Evolutionary conservation across 108 stramenopile genomes (phyloP).

Genomic region (Cafeteria roenbergensis): DNA sequence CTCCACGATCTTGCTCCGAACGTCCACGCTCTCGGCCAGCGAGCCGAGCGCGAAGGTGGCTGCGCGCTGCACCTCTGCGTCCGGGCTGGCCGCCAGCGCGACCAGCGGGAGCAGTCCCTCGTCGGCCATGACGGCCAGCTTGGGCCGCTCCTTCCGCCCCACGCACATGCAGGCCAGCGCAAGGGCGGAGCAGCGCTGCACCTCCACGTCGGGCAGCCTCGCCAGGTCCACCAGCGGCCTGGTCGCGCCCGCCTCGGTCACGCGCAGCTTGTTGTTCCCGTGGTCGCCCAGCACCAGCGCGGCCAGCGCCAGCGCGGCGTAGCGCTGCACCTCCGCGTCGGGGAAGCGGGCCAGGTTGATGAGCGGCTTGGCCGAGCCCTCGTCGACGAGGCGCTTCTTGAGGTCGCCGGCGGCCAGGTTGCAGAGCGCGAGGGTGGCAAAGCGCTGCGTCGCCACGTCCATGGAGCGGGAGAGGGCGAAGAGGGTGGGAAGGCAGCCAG

Average conservation of each 20-base stretch:
- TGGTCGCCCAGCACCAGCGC: slow-evolving; percentile 58
- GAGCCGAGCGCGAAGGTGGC: slow-evolving; percentile 55
- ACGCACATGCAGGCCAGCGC: slow-evolving; percentile 55
- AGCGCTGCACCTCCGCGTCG: slow-evolving; percentile 65
- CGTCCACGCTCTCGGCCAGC: slow-evolving; percentile 49
- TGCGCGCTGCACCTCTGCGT: slow-evolving; percentile 43
- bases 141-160: slow-evolving; percentile 38
- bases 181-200: slow-evolving; percentile 50
- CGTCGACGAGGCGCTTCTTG: slow-evolving; percentile 45
- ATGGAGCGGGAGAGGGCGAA: slow-evolving; percentile 59
- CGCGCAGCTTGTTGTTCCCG: slow-evolving; percentile 40
- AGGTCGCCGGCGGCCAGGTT: slow-evolving; percentile 45
- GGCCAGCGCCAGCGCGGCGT: slow-evolving; percentile 55
- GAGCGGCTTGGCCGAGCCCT: slow-evolving; percentile 55
- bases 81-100: slow-evolving; percentile 32
- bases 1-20: slow-evolving; percentile 43
- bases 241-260: slow-evolving; percentile 51
- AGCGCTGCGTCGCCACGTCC: slow-evolving; percentile 60
- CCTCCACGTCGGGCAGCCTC: slow-evolving; percentile 51
- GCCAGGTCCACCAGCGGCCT: slow-evolving; percentile 52
- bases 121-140: slow-evolving; percentile 40
- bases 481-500: slow-evolving; percentile 42
- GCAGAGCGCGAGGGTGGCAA: slow-evolving; percentile 58
- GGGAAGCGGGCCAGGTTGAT: slow-evolving; percentile 57
- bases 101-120: slow-evolving; percentile 50